Percentiles rank a stretch among this genome's conserved stretches.
phyloP scores from a whole-genome alignment of 2,329 filamentous ascomycete species.

The Herpotrichia juniperi region DNA sequence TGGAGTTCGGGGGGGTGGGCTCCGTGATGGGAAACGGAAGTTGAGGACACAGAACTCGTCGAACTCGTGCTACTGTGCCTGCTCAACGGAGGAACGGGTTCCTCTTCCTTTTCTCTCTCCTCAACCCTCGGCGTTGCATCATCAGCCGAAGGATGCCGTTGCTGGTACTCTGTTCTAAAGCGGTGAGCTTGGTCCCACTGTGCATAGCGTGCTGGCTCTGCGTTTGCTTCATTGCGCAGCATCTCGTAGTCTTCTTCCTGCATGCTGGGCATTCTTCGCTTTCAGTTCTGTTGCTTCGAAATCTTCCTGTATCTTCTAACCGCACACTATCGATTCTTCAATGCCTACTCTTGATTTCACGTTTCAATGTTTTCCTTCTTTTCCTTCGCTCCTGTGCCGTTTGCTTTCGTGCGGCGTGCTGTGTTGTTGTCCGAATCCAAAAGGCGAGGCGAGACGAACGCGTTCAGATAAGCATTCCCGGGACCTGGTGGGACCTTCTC shows the following conservation, averaged over 20 bases:
- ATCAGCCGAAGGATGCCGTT: slow-evolving; percentile 25
- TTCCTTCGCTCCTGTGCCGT: too few species aligned
- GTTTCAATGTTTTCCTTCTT: too few species aligned
- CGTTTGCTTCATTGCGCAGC: slow-evolving; percentile 35
- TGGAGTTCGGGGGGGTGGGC: slow-evolving; percentile 27
- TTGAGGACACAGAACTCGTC: slow-evolving; percentile 17
- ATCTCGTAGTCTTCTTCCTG: slow-evolving; percentile 38
- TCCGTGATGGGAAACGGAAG: slow-evolving; percentile 23
- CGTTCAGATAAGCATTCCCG: too few species aligned
- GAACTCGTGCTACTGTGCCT: slow-evolving; percentile 23
- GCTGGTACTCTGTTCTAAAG: slow-evolving; percentile 32
- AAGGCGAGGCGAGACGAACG: too few species aligned
- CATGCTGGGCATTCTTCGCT: slow-evolving; percentile 20
- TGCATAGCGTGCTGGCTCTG: slow-evolving; percentile 30
- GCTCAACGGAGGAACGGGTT: slow-evolving; percentile 26
- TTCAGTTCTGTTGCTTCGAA: too few species aligned
- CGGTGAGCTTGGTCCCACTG: slow-evolving; percentile 36
- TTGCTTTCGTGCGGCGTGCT: too few species aligned
- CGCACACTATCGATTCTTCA: too few species aligned
- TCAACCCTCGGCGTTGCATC: slow-evolving; percentile 10
- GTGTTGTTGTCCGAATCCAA: too few species aligned
- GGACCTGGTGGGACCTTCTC: too few species aligned
- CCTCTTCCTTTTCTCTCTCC: slow-evolving; percentile 22
- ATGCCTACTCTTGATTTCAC: too few species aligned
- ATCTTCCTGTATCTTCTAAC: too few species aligned